Base-by-base conservation (phyloP, 768 basidiomycete genomes). In the Mrakia gelida region DNA sequence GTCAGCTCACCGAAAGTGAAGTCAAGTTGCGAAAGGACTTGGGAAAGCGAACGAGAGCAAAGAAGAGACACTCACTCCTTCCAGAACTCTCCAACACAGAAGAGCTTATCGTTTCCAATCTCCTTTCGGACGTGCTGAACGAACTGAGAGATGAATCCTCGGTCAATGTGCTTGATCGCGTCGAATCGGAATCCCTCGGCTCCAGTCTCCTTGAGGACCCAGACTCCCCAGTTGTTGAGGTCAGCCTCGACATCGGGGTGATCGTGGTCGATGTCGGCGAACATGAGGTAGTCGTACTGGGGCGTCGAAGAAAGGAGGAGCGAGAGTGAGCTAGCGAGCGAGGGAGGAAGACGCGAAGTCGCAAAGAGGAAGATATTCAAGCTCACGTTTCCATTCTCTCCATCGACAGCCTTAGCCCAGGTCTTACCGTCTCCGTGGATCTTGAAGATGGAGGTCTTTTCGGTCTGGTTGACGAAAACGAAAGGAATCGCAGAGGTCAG, bases 221-320 rank as follows among this genome's bases (percentile, higher is more conserved):
- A 95, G 38, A 87, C 83, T 26, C 91, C 91, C 94, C 95, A 96
- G 6, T 65, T 28, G 76, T 79, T 81, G 38, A 95, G 85, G 81
- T 95, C 95, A 76, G 90, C 84, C 74, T 88, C 88, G 26, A 95
- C 93, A 7, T 88, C 91, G 15, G 91, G 92, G 84, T 96, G 92
- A 30, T 90, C 87, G 83, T 93, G 90, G 83, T 79, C 73, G 38
- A 73, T 52, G 71, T 78, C 76, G 45, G 52, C 82, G 80, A 82
- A 83, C 84, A 84, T 84, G 43, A 75, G 61, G 41, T 75, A 43
- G 43, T 41, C 49, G 61, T 30, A 18, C 16, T 32, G 61, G 2
- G 2, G 21, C 41, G n/a, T n/a, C 41, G 23, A 52, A 32, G 21
- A 52, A 2, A 23, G 52, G n/a, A n/a, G n/a, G n/a, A n/a, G 49